These are phyloP conservation scores for Tricholoma furcatifolium DNA, from an alignment of 768 basidiomycete species.

Conservation along the genomic window DNA sequence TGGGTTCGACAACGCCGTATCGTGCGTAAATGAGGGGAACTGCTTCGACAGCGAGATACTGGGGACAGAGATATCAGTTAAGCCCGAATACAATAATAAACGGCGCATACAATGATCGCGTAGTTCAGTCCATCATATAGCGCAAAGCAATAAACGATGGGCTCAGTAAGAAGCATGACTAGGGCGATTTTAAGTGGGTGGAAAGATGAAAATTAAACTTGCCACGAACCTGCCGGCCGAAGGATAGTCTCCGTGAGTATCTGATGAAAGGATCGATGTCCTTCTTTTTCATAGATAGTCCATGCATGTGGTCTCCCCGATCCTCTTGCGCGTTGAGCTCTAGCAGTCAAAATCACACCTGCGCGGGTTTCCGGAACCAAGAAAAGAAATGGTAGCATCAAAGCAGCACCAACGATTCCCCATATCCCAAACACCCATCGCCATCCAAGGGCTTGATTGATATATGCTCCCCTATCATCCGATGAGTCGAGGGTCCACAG, in stretches of 20 bases:
- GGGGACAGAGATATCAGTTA: neutral
- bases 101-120: slow-evolving; percentile 16
- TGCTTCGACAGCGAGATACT: slow-evolving; percentile 23
- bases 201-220: neutral
- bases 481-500: neutral
- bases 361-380: slow-evolving; percentile 21
- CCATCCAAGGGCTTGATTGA: slow-evolving; percentile 19
- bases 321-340: slow-evolving; percentile 15
- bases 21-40: slow-evolving; percentile 20
- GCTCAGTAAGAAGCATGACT: slow-evolving; percentile 24
- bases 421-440: slow-evolving; percentile 23
- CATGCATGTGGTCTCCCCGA: slow-evolving; percentile 14
- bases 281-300: slow-evolving; percentile 18
- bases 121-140: slow-evolving; percentile 23
- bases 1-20: slow-evolving; percentile 14
- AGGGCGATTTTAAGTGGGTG: neutral
- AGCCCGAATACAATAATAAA: neutral
- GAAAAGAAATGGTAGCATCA: slow-evolving; percentile 17
- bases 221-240: slow-evolving; percentile 17
- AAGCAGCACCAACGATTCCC: slow-evolving; percentile 18
- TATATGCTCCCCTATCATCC: slow-evolving; percentile 15
- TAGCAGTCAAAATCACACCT: slow-evolving; percentile 18
- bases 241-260: slow-evolving; percentile 18
- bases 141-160: slow-evolving; percentile 23
- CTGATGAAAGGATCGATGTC: slow-evolving; percentile 15